Percentiles rank a stretch among this genome's conserved stretches.
Evolutionary conservation across 768 basidiomycete species (phyloP).

Genomic region (Cantharellus anzutake): DNA sequence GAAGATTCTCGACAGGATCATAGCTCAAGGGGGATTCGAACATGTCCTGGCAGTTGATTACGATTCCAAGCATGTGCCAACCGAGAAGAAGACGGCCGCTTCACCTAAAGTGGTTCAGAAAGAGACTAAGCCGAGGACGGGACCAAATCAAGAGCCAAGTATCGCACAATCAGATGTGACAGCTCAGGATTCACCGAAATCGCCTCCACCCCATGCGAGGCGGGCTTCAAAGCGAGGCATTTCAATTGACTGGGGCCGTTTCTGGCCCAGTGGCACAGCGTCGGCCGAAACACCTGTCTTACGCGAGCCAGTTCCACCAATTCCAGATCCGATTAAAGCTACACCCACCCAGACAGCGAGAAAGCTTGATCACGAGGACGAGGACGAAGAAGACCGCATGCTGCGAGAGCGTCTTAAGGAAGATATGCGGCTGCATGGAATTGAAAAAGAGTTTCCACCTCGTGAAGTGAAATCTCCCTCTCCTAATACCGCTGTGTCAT

Average conservation of each 20-base stretch:
- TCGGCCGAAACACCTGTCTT: not conserved
- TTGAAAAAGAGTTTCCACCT: conserved; percentile 38
- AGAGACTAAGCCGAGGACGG: conserved; percentile 5
- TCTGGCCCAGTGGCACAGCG: conserved; percentile 18
- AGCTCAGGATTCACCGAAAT: conserved; percentile 9
- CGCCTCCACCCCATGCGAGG: conserved; percentile 27
- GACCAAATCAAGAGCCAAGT: no score
- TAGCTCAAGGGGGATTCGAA: conserved; percentile 90
- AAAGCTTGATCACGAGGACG: conserved; percentile 30
- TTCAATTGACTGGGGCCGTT: conserved; percentile 68
- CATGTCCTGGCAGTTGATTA: conserved; percentile 91
- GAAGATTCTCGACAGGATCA: conserved; percentile 96
- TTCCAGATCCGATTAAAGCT: not conserved
- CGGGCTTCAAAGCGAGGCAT: conserved; percentile 31
- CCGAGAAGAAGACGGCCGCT: conserved; percentile 7
- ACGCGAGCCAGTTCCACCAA: not conserved
- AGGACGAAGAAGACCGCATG: conserved; percentile 81
- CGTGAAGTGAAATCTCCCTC: not conserved
- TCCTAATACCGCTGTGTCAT: not conserved
- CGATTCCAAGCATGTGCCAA: conserved; percentile 21
- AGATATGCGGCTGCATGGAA: conserved; percentile 90
- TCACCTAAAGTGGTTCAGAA: not conserved
- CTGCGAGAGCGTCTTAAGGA: conserved; percentile 78
- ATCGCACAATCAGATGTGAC: conserved; percentile 9
- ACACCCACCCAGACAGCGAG: not conserved